Evolutionary conservation across 2,329 filamentous ascomycete genomes (phyloP).

Genomic region (Teratosphaeria zuluensis): DNA sequence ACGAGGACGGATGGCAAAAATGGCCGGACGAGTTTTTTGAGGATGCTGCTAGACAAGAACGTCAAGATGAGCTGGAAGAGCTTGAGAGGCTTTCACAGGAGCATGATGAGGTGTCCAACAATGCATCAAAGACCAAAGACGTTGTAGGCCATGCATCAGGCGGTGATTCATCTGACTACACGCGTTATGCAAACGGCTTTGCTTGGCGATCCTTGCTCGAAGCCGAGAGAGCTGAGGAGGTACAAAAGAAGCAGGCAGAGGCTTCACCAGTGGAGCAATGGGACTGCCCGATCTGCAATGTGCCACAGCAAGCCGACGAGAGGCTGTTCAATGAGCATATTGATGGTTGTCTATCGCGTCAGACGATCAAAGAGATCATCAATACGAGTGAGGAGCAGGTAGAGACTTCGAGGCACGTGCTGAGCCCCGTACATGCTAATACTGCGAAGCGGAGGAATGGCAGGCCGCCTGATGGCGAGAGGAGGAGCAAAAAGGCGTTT

Average conservation of each 20-base stretch:
- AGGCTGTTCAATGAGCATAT: slow-evolving; percentile 81
- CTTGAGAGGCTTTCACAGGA: slow-evolving; percentile 55
- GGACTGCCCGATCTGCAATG: slow-evolving; percentile 81
- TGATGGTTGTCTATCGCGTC: slow-evolving; percentile 76
- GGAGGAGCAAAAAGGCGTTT: slow-evolving; percentile 1
- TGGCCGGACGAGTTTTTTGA: slow-evolving; percentile 61
- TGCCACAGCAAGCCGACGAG: slow-evolving; percentile 67
- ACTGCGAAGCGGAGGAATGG: slow-evolving; percentile 21
- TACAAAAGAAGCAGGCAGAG: slow-evolving; percentile 9
- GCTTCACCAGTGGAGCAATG: slow-evolving; percentile 44
- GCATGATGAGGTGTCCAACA: not conserved
- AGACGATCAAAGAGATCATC: slow-evolving; percentile 76
- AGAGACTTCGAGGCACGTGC: slow-evolving; percentile 2
- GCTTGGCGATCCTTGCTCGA: slow-evolving; percentile 25
- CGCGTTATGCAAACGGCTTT: slow-evolving; percentile 24
- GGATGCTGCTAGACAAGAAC: slow-evolving; percentile 49
- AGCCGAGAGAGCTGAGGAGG: slow-evolving; percentile 13
- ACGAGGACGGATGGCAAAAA: slow-evolving; percentile 53
- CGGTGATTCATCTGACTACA: slow-evolving; percentile 12
- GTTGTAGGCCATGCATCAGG: not conserved
- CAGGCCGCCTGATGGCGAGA: slow-evolving; percentile 1
- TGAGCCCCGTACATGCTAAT: slow-evolving; percentile 7
- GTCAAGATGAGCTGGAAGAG: slow-evolving; percentile 51
- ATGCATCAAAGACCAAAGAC: not conserved
- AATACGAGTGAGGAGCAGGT: slow-evolving; percentile 29